Conservation (phyloP, 1,139 yeast species). For the Saccharomycopsis crataegensis region DNA sequence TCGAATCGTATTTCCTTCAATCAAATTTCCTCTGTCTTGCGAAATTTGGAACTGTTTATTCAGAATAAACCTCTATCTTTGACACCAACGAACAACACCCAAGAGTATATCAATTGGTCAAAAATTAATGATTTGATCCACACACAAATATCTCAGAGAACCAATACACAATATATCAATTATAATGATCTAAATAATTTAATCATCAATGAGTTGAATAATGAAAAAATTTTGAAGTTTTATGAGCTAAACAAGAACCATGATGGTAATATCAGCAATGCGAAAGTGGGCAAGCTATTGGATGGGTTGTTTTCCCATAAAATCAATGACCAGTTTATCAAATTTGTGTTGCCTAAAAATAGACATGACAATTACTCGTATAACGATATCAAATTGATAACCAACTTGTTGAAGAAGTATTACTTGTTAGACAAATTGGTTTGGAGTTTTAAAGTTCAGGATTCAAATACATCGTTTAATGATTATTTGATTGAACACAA, state of each 20-base stretch:
- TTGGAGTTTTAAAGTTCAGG: neutral
- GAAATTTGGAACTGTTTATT: slow-evolving; percentile 20
- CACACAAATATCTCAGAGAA: slow-evolving; percentile 25
- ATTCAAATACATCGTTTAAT: neutral
- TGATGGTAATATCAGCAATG: neutral
- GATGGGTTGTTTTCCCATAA: slow-evolving; percentile 10
- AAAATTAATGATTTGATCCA: slow-evolving; percentile 2
- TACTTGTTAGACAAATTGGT: slow-evolving; percentile 8
- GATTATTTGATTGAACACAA: slow-evolving; percentile 1
- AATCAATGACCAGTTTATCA: slow-evolving; percentile 5
- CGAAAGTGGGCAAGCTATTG: slow-evolving; percentile 5
- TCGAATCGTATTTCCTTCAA: slow-evolving; percentile 28
- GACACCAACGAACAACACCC: neutral
- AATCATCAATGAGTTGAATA: slow-evolving; percentile 11
- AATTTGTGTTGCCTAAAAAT: neutral
- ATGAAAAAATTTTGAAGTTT: slow-evolving; percentile 7
- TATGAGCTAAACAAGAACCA: slow-evolving; percentile 4
- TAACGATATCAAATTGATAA: slow-evolving; percentile 7
- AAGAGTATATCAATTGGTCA: slow-evolving; percentile 21
- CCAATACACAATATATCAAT: neutral
- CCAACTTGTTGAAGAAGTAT: slow-evolving; percentile 14
- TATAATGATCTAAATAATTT: slow-evolving; percentile 13
- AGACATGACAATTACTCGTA: neutral
- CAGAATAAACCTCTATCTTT: too few relatives aligned
- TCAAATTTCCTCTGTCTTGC: slow-evolving; percentile 33